phyloP scores from a whole-genome alignment of 1,284 basidiomycete species.

The Tremellales sp. region DNA sequence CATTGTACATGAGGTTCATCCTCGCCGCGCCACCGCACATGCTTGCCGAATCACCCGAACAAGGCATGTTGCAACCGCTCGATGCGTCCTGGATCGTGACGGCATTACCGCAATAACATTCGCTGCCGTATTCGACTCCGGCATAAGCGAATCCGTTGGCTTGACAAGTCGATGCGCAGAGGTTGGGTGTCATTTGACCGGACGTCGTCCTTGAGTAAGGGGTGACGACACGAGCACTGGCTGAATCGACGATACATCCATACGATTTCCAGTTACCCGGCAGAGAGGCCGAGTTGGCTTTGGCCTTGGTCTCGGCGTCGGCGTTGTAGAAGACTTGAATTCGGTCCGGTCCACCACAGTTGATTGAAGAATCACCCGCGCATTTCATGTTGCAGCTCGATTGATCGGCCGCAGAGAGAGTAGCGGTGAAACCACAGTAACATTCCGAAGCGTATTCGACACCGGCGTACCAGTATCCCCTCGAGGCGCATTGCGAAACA shows the following conservation, averaged over 20 bases:
- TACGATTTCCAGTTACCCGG: not conserved
- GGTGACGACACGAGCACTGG: not conserved
- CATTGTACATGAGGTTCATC: not conserved
- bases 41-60: not conserved
- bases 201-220: not conserved
- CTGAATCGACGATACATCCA: not conserved
- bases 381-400: slow-evolving; percentile 9
- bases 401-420: not conserved
- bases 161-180: slow-evolving; percentile 5
- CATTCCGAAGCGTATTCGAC: slow-evolving; percentile 11
- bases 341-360: slow-evolving; percentile 10
- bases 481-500: slow-evolving; percentile 5
- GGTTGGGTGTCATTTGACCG: slow-evolving; percentile 1
- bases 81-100: slow-evolving; percentile 5
- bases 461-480: slow-evolving; percentile 15
- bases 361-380: slow-evolving; percentile 7
- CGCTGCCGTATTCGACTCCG: slow-evolving; percentile 10
- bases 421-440: slow-evolving; percentile 7
- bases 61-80: not conserved
- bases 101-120: slow-evolving; percentile 9
- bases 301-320: not conserved
- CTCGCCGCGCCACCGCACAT: not conserved
- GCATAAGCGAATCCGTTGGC: slow-evolving; percentile 9
- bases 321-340: slow-evolving; percentile 6
- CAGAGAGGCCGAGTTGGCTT: not conserved